A percentile compares a stretch with the other conserved stretches of the same genome.
Conservation (phyloP, 345 rosid species). For the Eucalyptus albens region DNA sequence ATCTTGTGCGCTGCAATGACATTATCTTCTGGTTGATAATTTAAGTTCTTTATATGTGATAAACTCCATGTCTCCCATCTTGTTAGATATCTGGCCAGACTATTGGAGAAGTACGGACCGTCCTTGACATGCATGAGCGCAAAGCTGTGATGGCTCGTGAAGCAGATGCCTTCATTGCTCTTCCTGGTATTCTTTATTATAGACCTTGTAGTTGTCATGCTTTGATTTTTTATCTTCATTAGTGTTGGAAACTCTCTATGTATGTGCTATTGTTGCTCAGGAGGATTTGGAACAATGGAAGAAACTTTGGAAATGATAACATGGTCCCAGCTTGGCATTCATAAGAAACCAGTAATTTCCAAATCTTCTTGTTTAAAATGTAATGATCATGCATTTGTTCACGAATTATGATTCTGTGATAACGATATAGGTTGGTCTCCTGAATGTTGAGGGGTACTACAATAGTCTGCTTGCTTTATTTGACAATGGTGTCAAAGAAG, state of each 20-base stretch:
- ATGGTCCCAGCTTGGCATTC: conserved; percentile 97
- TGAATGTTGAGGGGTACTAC: conserved; percentile 93
- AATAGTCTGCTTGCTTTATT: conserved; percentile 66
- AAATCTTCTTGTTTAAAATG: neutral
- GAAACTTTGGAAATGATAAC: conserved; percentile 94
- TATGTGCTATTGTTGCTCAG: conserved; percentile 9
- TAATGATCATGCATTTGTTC: neutral
- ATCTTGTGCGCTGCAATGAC: neutral
- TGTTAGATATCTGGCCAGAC: conserved; percentile 82
- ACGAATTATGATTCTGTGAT: neutral
- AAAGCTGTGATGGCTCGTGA: conserved; percentile 98
- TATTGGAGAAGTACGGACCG: conserved; percentile 77
- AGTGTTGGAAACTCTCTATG: neutral
- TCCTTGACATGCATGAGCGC: conserved; percentile 90
- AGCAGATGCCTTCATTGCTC: conserved; percentile 92
- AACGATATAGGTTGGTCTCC: conserved; percentile 64
- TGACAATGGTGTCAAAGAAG: conserved; percentile 90
- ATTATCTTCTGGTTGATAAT: neutral
- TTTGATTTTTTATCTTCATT: neutral
- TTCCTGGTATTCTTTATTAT: conserved; percentile 52
- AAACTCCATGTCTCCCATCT: neutral
- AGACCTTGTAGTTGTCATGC: neutral
- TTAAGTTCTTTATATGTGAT: neutral
- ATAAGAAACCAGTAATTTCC: conserved; percentile 73
- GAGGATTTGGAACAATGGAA: conserved; percentile 99